A percentile compares a stretch with the other conserved stretches of the same genome.
phyloP scores from a whole-genome alignment of 768 basidiomycete species.

The Dacryopinax primogenitus region DNA sequence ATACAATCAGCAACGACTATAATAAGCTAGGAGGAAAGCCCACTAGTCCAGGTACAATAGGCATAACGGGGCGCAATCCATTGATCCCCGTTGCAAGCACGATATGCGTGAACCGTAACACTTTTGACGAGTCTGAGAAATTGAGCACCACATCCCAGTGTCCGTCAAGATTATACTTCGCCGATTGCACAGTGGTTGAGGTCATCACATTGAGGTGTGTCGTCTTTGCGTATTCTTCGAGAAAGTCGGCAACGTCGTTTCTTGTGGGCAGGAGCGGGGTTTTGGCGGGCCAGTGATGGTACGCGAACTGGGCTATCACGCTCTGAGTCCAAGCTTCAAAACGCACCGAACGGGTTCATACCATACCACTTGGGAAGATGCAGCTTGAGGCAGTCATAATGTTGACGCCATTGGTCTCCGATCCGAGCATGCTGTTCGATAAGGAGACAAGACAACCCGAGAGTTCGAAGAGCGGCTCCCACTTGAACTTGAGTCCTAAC shows the following conservation, averaged over 20 bases:
- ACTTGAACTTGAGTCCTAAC: too few relatives aligned
- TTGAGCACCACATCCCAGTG: neutral
- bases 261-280: neutral
- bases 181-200: neutral
- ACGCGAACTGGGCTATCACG: neutral
- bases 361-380: neutral
- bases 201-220: neutral
- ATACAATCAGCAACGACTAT: neutral
- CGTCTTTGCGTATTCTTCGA: neutral
- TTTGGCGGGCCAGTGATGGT: neutral
- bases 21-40: neutral
- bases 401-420: neutral
- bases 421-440: neutral
- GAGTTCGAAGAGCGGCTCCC: neutral
- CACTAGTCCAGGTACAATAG: neutral
- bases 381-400: neutral
- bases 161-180: neutral
- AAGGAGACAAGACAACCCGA: neutral
- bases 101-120: neutral
- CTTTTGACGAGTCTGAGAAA: neutral
- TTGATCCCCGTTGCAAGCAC: neutral
- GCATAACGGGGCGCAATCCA: neutral
- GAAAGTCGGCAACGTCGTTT: neutral
- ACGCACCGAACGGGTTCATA: neutral
- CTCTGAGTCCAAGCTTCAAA: neutral